A percentile compares a stretch with the other conserved stretches of the same genome.
Conservation (phyloP, 1,284 basidiomycete species). For the Ustilago cynodontis region DNA sequence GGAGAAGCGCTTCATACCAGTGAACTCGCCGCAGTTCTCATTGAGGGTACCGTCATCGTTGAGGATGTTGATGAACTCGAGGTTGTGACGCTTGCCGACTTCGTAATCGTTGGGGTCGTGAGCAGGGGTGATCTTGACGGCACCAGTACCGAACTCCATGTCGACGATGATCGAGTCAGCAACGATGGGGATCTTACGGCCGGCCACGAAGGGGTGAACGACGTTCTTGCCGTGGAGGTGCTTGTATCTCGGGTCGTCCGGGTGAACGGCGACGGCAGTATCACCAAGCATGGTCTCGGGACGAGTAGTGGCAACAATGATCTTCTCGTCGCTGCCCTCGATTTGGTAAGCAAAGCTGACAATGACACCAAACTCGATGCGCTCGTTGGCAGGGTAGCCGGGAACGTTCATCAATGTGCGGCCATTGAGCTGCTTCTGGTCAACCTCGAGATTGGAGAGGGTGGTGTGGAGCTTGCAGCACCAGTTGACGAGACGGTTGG, state of each 20-base stretch:
- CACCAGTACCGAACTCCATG: conserved; percentile 97
- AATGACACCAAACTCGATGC: conserved; percentile 96
- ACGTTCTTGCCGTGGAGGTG: conserved; percentile 95
- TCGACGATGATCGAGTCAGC: conserved; percentile 88
- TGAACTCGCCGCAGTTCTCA: conserved; percentile 86
- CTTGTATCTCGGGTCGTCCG: conserved; percentile 91
- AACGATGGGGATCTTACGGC: conserved; percentile 89
- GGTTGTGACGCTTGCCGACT: conserved; percentile 86
- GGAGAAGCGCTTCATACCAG: conserved; percentile 85
- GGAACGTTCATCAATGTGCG: conserved; percentile 90
- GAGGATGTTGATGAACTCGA: conserved; percentile 94
- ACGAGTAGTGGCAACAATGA: conserved; percentile 95
- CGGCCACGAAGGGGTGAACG: conserved; percentile 85
- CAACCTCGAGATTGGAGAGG: conserved; percentile 96
- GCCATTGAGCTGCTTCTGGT: conserved; percentile 91
- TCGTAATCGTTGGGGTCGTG: conserved; percentile 99
- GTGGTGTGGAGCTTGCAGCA: conserved; percentile 96
- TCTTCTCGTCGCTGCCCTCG: conserved; percentile 86
- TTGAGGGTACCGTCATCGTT: conserved; percentile 99
- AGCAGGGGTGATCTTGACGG: conserved; percentile 99
- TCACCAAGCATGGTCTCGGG: conserved; percentile 99
- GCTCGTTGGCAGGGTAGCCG: conserved; percentile 92
- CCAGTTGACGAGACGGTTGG: conserved; percentile 98
- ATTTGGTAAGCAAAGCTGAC: conserved; percentile 94
- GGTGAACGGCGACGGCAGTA: conserved; percentile 96